These are phyloP conservation scores for Naganishia sp. DNA, from an alignment of 1,284 basidiomycete genomes.

Conservation along the genomic window DNA sequence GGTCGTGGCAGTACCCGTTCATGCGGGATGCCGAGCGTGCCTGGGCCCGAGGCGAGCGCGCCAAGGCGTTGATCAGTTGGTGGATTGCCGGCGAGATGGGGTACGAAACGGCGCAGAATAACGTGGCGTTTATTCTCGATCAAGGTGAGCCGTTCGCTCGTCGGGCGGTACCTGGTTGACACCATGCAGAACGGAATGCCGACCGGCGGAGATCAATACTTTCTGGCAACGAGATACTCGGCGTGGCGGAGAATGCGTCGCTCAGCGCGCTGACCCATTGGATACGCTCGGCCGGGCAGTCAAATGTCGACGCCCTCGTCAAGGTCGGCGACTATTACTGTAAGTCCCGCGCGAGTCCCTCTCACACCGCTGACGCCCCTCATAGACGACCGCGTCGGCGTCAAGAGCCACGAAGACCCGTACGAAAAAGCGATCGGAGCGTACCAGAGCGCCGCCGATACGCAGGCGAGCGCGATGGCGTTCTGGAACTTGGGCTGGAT, in stretches of 20 bases:
- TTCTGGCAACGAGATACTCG: conserved; percentile 4
- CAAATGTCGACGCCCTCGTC: conserved; percentile 90
- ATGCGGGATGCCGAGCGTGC: conserved; percentile 76
- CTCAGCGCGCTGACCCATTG: conserved; percentile 80
- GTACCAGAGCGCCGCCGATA: conserved; percentile 87
- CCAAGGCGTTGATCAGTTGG: conserved; percentile 72
- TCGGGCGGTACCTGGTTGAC: not conserved
- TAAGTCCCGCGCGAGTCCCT: conserved; percentile 36
- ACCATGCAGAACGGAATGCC: not conserved
- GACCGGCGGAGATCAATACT: conserved; percentile 3
- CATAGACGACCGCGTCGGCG: conserved; percentile 32
- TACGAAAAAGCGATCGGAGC: conserved; percentile 87
- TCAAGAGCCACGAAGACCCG: conserved; percentile 60
- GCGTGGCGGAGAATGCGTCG: conserved; percentile 23
- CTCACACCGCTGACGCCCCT: not conserved
- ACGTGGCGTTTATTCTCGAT: conserved; percentile 88
- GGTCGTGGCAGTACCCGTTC: conserved; percentile 83
- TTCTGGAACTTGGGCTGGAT: conserved; percentile 99
- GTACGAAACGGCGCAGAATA: conserved; percentile 90
- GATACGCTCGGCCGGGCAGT: conserved; percentile 89
- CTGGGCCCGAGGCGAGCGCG: conserved; percentile 71
- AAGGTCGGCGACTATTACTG: conserved; percentile 98
- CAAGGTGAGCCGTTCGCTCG: conserved; percentile 63
- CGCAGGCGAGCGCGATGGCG: conserved; percentile 84
- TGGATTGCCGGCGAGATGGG: conserved; percentile 93